Conservation (phyloP, 2,329 filamentous ascomycete species). For the Aureobasidium sp. region DNA sequence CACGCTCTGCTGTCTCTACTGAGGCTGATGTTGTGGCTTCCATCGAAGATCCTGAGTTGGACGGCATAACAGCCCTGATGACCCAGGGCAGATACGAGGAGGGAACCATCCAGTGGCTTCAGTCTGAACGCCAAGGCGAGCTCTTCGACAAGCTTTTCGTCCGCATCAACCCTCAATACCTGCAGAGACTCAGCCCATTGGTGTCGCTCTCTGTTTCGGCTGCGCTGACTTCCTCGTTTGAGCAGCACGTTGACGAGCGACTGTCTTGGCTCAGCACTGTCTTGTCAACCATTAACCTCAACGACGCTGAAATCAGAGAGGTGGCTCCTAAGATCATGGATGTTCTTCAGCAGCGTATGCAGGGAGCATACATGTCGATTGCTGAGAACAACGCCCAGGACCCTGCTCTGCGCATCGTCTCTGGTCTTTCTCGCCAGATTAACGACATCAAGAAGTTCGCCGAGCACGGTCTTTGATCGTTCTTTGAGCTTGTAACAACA, state of each 20-base stretch:
- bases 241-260: constrained; percentile 47
- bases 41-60: constrained; percentile 52
- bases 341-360: constrained; percentile 50
- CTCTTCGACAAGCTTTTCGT: constrained; percentile 59
- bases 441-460: constrained; percentile 19
- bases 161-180: constrained; percentile 49
- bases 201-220: constrained; percentile 55
- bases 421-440: constrained; percentile 26
- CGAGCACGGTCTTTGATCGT: neutral
- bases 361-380: constrained; percentile 50
- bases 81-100: constrained; percentile 44
- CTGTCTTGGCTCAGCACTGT: constrained; percentile 54
- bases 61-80: constrained; percentile 57
- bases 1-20: constrained; percentile 15
- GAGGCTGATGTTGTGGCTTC: constrained; percentile 32
- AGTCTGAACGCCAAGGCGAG: constrained; percentile 51
- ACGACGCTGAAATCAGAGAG: constrained; percentile 44
- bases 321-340: constrained; percentile 55
- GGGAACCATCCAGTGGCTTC: constrained; percentile 50
- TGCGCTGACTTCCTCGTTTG: constrained; percentile 52
- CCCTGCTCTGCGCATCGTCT: constrained; percentile 34
- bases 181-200: constrained; percentile 49
- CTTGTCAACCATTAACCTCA: constrained; percentile 47
- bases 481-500: neutral
- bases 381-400: constrained; percentile 47